phyloP scores from a whole-genome alignment of 257 asterid species.

The Solanum pinnatisectum region DNA sequence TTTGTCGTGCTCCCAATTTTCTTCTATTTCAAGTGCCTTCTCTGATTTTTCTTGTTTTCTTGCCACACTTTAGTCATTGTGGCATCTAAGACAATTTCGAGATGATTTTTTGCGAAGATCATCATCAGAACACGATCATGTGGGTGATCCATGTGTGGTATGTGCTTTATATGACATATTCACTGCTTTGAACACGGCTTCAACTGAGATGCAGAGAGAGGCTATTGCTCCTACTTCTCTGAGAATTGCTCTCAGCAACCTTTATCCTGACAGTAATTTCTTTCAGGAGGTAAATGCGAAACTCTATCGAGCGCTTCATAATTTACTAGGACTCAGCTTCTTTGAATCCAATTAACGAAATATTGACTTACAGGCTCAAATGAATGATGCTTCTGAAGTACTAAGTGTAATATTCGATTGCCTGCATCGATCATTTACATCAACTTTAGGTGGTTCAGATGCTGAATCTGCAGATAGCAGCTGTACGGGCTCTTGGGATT shows the following conservation, averaged over 20 bases:
- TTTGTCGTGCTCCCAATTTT: neutral
- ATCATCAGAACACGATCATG: conserved; percentile 59
- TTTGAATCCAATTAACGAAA: neutral
- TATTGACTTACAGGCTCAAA: conserved; percentile 67
- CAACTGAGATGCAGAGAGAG: conserved; percentile 46
- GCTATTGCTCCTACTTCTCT: conserved; percentile 87
- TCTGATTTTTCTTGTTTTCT: neutral
- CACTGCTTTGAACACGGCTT: conserved; percentile 50
- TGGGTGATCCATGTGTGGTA: conserved; percentile 89
- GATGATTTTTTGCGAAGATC: conserved; percentile 70
- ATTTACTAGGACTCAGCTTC: neutral
- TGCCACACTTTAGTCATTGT: conserved; percentile 49
- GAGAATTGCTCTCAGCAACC: conserved; percentile 83
- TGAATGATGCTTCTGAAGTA: conserved; percentile 98
- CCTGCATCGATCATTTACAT: conserved; percentile 72
- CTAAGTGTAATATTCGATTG: conserved; percentile 75
- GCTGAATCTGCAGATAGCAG: conserved; percentile 46
- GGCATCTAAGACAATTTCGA: conserved; percentile 80
- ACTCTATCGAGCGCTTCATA: neutral
- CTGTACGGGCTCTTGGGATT: conserved; percentile 67
- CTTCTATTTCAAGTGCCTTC: conserved; percentile 2
- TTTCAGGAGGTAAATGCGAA: conserved; percentile 67
- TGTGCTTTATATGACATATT: conserved; percentile 87
- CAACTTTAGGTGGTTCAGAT: conserved; percentile 32
- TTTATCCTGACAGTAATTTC: conserved; percentile 84